Evolutionary conservation across 345 rosid species (phyloP), one percentile per base, ranked within the genome.

Genomic region (Linum lewisii): DNA sequence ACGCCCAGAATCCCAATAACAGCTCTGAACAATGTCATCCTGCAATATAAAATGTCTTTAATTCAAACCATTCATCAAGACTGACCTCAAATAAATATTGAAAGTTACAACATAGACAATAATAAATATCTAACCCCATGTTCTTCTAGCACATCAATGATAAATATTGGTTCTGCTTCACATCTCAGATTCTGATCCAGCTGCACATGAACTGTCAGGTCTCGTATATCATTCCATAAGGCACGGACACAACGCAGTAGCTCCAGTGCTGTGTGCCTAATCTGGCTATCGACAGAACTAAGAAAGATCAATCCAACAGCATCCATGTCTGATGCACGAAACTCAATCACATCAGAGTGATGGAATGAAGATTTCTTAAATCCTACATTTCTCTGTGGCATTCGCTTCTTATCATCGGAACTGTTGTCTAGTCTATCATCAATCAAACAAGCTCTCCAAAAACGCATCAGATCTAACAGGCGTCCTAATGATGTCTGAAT

Each of bases 1-100:
- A 69, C 90, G 86, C 59, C 94, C 90, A 68, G 89, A 81, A 76
- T 93, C 97, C 95, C 89, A 87, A 59, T 87, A 89, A 76, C 99
- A 89, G 74, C 85, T 85, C 73, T 93, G 99, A 71, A 93, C 91
- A 76, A 93, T 89, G 77, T 93, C 99, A 75, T 93, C 97, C 99
- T 93, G 79, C 51, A 56, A 66, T 64, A 69, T 65, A 42, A 11
- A 8, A 42, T 11, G 47, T 42, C 4, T 42, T 11, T 7, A 42
- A 42, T 14, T 29, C 13, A 37, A 45, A 57, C 18, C 29, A 42
- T 42, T 5, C 47, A 10, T 6, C 14, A 42, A 42, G 47, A 37
- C 13, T 18, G 34, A 24, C 42, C 34, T 53, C 47, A 22, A 16
- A 55, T 22, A 9, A 42, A 11, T 26, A 51, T 6, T 9, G 55